Conservation (phyloP, 2,329 filamentous ascomycete species). For the Phaeosphaeria sp. region DNA sequence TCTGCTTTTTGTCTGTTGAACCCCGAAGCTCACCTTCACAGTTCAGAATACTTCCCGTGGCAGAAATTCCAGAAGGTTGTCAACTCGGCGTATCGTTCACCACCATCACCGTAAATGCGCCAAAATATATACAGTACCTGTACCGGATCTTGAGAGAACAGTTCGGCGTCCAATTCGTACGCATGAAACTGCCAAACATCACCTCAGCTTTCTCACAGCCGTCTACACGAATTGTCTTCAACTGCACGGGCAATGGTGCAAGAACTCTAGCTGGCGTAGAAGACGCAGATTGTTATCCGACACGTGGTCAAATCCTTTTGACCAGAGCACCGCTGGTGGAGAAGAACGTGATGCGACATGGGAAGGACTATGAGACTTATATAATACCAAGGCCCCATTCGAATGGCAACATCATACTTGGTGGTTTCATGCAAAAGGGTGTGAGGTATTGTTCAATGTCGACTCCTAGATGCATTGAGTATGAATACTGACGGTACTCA, state of each 20-base stretch:
- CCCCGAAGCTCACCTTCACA: slow-evolving; percentile 2
- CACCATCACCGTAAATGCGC: slow-evolving; percentile 24
- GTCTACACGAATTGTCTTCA: slow-evolving; percentile 22
- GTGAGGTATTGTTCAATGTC: slow-evolving; percentile 10
- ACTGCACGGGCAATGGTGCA: slow-evolving; percentile 25
- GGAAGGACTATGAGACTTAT: slow-evolving; percentile 27
- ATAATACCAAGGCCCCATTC: slow-evolving; percentile 26
- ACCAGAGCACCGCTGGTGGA: slow-evolving; percentile 18
- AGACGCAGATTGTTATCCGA: slow-evolving; percentile 20
- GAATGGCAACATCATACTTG: slow-evolving; percentile 25
- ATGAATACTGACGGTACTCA: neutral
- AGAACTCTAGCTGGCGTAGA: slow-evolving; percentile 15
- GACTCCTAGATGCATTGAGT: neutral
- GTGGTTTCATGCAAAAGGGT: slow-evolving; percentile 26
- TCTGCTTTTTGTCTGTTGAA: too few species aligned
- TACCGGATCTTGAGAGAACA: slow-evolving; percentile 9
- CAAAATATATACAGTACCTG: slow-evolving; percentile 21
- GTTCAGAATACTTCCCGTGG: slow-evolving; percentile 15
- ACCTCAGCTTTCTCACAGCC: slow-evolving; percentile 14
- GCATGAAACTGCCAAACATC: slow-evolving; percentile 15
- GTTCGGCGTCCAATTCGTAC: slow-evolving; percentile 16
- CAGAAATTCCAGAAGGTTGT: slow-evolving; percentile 18
- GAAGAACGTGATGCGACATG: slow-evolving; percentile 26
- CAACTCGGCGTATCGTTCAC: slow-evolving; percentile 24
- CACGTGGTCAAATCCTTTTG: slow-evolving; percentile 24